Evolutionary conservation across 371 early-diverging fungal genomes (phyloP), one percentile per base, ranked within the genome.

Genomic region (Entomophthora muscae): DNA sequence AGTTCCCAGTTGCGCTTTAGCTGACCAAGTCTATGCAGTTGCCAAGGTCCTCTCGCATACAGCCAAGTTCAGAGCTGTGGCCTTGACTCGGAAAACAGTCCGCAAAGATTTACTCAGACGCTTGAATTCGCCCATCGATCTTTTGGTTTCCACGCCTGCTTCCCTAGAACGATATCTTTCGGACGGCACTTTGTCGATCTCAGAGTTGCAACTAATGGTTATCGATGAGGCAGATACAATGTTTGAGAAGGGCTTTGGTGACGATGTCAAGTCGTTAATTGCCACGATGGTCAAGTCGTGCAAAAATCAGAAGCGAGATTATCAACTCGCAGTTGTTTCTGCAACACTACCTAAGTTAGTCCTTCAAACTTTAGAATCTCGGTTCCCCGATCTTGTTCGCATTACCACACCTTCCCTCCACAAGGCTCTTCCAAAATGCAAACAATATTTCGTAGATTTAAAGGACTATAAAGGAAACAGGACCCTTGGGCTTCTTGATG

Each of bases 1-100:
- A n/a, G 88, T 92, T 13, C 99, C 99, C 2, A 91, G 95, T 32
- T 86, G 93, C 53, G 95, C 98, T 66, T 75, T 99, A 51, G 91
- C 92, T 1, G 72, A 76, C 7, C 98, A 99, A 67, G 88, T 95
- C 10, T 73, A 81, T 0, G 66, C 69, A 10, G 79, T 79, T 17
- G 70, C 79, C 64, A 90, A 86, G 67, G 69, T 76, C 1, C 65
- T 91, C 23, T 73, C 84, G 2, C 93, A 91, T 71, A 26, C 68
- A 10, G 77, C 76, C 58, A 90, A 88, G 67, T 76, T 87, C 54
- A 80, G 92, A 42, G 73, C 85, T 0, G 66, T 88, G 22, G 85
- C 75, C 2, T 56, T 86, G 3, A 80, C 80, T 7, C 71, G 76
- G 3, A 67, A 73, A 1, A 69, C 71, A 52, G 53, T 73, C 3